Evolutionary conservation across 345 rosid species (phyloP).

Genomic region (Tarenaya hassleriana): DNA sequence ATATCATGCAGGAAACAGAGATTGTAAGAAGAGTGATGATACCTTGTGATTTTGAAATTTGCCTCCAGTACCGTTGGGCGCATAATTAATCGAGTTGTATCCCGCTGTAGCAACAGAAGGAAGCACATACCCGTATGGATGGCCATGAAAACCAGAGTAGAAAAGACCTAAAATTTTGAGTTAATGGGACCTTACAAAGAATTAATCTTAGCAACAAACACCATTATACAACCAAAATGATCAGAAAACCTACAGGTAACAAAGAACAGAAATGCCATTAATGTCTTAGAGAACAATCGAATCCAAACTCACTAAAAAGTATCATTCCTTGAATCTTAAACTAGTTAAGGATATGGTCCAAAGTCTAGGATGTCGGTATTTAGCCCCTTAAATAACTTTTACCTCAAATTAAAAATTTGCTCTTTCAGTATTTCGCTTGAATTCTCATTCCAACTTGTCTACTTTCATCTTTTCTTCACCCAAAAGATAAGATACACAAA

Average conservation of each 20-base stretch:
- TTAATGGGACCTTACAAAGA: constrained; percentile 41
- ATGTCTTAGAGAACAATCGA: constrained; percentile 15
- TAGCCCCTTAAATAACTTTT: background rate
- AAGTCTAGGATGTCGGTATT: background rate
- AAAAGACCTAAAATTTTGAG: constrained; percentile 56
- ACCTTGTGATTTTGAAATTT: constrained; percentile 89
- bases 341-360: background rate
- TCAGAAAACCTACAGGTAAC: background rate
- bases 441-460: too few species aligned
- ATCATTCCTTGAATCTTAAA: constrained; percentile 5
- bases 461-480: too few species aligned
- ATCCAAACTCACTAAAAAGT: constrained; percentile 1
- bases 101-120: constrained; percentile 78
- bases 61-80: constrained; percentile 64
- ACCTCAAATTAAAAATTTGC: background rate
- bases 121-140: constrained; percentile 52
- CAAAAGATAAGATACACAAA: background rate
- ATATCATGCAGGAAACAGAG: too few species aligned
- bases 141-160: constrained; percentile 69
- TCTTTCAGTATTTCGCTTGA: background rate
- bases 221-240: constrained; percentile 4
- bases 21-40: too few species aligned
- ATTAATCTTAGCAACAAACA: constrained; percentile 25
- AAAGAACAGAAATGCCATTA: constrained; percentile 5
- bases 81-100: constrained; percentile 56